A percentile compares a stretch with the other conserved stretches of the same genome.
phyloP scores from a whole-genome alignment of 768 basidiomycete genomes.

The Hydnomerulius pinastri region DNA sequence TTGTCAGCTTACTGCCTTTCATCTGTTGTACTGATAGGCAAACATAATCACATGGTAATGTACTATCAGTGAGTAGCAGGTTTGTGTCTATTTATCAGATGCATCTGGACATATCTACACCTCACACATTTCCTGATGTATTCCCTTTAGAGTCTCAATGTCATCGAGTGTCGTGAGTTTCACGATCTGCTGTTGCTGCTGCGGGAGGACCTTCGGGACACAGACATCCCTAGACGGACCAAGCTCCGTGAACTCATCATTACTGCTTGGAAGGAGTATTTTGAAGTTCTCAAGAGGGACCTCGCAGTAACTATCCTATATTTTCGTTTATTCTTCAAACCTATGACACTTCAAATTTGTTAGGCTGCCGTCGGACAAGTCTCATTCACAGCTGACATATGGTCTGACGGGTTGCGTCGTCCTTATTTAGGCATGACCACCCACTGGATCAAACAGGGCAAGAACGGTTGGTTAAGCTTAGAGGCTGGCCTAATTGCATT shows the following conservation, averaged over 20 bases:
- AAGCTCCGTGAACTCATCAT: conserved; percentile 22
- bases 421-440: conserved; percentile 35
- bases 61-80: too few relatives aligned
- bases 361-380: conserved; percentile 8
- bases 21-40: too few relatives aligned
- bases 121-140: too few relatives aligned
- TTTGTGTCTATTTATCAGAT: too few relatives aligned
- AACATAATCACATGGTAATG: too few relatives aligned
- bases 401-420: conserved; percentile 28
- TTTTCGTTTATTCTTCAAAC: neutral
- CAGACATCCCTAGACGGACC: conserved; percentile 26
- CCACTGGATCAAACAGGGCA: conserved; percentile 24
- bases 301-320: conserved; percentile 18
- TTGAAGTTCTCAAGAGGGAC: conserved; percentile 19
- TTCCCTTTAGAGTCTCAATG: conserved; percentile 24
- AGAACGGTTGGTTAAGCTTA: neutral
- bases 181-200: conserved; percentile 22
- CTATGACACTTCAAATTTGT: neutral
- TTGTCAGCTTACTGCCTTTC: too few relatives aligned
- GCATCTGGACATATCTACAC: too few relatives aligned
- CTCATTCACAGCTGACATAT: conserved; percentile 37
- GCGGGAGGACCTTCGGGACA: conserved; percentile 19
- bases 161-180: conserved; percentile 28
- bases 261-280: conserved; percentile 20
- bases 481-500: conserved; percentile 15